Percentiles rank a stretch among this genome's conserved stretches.
Conservation (phyloP, 2,329 filamentous ascomycete species). For the Arthrobotrys musiformis region DNA sequence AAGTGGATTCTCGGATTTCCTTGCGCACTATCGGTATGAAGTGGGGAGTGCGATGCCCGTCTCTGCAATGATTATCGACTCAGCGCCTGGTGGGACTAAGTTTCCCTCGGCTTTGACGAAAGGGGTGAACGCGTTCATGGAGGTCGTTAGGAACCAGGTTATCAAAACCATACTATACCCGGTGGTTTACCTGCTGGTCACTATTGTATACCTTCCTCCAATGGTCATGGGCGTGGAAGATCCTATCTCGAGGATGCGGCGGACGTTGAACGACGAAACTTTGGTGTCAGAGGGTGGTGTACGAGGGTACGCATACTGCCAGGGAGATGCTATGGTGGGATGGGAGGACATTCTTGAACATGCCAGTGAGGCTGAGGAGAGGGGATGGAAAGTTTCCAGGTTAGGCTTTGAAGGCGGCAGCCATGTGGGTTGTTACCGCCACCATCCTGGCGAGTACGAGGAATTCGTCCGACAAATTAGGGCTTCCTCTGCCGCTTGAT, state of each 20-base stretch:
- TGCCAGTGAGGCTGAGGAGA: conserved; percentile 36
- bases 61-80: conserved; percentile 36
- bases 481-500: background rate
- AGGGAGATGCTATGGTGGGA: conserved; percentile 37
- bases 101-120: conserved; percentile 40
- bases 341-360: conserved; percentile 47
- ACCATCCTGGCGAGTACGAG: conserved; percentile 40
- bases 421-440: conserved; percentile 44
- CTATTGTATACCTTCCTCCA: conserved; percentile 14
- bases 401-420: conserved; percentile 31
- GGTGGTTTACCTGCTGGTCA: conserved; percentile 12
- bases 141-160: conserved; percentile 18
- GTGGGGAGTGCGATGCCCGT: conserved; percentile 29
- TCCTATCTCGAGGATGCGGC: conserved; percentile 31
- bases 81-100: conserved; percentile 38
- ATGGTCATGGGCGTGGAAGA: conserved; percentile 32
- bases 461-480: conserved; percentile 31
- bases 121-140: conserved; percentile 41
- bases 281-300: conserved; percentile 31
- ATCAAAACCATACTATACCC: conserved; percentile 27
- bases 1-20: conserved; percentile 22
- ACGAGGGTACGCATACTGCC: conserved; percentile 46
- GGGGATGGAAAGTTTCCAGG: conserved; percentile 39
- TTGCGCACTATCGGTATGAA: conserved; percentile 32
- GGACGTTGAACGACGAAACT: conserved; percentile 47